These are phyloP conservation scores for Wallacemonas sp. DNA, from an alignment of 208 protist species.

Conservation along the genomic window DNA sequence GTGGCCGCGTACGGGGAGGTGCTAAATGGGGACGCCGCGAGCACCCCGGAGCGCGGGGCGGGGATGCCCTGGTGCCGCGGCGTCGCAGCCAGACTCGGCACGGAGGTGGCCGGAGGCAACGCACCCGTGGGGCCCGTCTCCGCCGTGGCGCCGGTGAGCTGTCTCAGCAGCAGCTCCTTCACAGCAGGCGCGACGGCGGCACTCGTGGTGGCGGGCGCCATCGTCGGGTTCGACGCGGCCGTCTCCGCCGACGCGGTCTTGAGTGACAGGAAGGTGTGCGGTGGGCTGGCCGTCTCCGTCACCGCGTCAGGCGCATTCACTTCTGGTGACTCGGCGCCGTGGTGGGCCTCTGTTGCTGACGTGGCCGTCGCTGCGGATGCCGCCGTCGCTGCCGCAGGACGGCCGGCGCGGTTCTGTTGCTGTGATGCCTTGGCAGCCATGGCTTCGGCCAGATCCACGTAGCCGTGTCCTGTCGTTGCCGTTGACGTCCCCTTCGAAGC, in stretches of 20 bases:
- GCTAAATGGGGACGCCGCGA: constrained; percentile 5
- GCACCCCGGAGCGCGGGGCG: background rate
- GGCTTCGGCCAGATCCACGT: constrained; percentile 7
- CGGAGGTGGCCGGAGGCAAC: no score
- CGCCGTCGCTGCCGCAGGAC: background rate
- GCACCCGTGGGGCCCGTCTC: background rate
- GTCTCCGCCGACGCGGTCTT: background rate
- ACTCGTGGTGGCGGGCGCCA: background rate
- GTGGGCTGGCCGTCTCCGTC: background rate
- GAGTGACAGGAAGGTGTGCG: background rate
- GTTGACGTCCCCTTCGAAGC: background rate
- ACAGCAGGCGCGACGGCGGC: background rate
- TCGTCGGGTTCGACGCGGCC: background rate
- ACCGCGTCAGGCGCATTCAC: background rate
- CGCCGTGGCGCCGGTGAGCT: constrained; percentile 1
- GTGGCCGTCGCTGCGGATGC: background rate
- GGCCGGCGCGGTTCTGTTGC: background rate
- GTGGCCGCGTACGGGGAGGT: constrained; percentile 10
- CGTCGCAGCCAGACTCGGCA: background rate
- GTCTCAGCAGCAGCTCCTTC: background rate
- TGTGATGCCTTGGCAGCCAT: constrained; percentile 11
- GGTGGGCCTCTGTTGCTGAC: background rate
- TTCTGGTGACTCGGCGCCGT: background rate
- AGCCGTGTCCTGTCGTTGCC: background rate
- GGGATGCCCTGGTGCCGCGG: constrained; percentile 1